Evolutionary conservation across 2,329 filamentous ascomycete species (phyloP).

Genomic region (Verticillium dahliae): DNA sequence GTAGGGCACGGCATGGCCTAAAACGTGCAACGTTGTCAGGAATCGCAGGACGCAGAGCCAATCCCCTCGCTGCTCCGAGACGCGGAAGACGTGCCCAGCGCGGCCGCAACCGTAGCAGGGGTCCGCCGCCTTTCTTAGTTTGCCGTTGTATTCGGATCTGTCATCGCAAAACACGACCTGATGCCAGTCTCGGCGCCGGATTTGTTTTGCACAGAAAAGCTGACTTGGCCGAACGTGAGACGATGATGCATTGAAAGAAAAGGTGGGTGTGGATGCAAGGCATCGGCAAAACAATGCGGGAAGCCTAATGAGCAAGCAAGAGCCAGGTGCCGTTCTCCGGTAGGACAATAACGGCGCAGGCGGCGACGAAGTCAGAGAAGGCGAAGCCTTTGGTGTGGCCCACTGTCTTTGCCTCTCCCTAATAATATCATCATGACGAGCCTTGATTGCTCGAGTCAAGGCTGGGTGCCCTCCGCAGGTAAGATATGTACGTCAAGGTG

Average conservation of each 20-base stretch:
- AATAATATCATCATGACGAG: constrained; percentile 1
- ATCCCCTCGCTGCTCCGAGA: background rate
- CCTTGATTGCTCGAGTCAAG: background rate
- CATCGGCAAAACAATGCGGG: background rate
- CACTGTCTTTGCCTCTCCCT: background rate
- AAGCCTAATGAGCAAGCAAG: background rate
- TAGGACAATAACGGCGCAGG: background rate
- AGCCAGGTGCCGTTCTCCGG: background rate
- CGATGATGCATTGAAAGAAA: constrained; percentile 3
- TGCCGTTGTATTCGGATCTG: background rate
- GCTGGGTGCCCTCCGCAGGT: background rate
- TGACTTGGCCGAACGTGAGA: constrained; percentile 11
- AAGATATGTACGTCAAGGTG: background rate
- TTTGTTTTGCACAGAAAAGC: background rate
- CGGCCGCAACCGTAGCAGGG: background rate
- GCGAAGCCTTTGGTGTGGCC: background rate
- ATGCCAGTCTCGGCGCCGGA: background rate
- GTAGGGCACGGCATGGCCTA: background rate
- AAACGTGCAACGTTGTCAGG: background rate
- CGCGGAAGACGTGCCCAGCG: background rate
- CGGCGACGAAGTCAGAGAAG: background rate
- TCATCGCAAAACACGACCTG: background rate
- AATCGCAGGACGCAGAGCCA: background rate
- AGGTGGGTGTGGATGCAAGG: background rate
- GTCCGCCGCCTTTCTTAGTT: background rate